phyloP scores from a whole-genome alignment of 805 yeast genomes.

The Metschnikowia matae region DNA sequence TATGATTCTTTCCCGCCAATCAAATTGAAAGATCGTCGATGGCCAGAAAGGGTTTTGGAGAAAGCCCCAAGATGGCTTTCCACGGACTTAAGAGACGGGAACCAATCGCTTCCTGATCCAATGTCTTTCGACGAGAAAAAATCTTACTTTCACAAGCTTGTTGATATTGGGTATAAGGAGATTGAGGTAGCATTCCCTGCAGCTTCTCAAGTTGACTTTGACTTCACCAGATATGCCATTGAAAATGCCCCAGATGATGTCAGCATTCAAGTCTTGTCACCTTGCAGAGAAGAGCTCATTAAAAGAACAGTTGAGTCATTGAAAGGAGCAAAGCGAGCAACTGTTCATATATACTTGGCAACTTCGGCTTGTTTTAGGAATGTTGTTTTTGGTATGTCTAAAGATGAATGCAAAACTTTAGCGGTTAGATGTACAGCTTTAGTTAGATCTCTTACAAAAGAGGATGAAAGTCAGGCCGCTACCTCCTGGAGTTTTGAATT shows the following conservation, averaged over 20 bases:
- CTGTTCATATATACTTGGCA: slow-evolving; percentile 72
- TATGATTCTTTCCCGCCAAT: slow-evolving; percentile 56
- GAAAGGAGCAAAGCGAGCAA: slow-evolving; percentile 71
- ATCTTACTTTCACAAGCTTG: slow-evolving; percentile 60
- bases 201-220: slow-evolving; percentile 77
- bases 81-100: slow-evolving; percentile 80
- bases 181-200: slow-evolving; percentile 81
- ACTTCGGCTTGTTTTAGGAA: slow-evolving; percentile 71
- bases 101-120: slow-evolving; percentile 82
- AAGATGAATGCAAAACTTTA: slow-evolving; percentile 53
- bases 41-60: slow-evolving; percentile 60
- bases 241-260: slow-evolving; percentile 75
- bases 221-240: slow-evolving; percentile 72
- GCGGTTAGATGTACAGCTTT: slow-evolving; percentile 62
- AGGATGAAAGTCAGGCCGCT: slow-evolving; percentile 46
- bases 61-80: slow-evolving; percentile 80
- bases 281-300: slow-evolving; percentile 72
- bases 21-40: slow-evolving; percentile 56
- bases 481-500: slow-evolving; percentile 76
- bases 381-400: slow-evolving; percentile 62
- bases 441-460: slow-evolving; percentile 66
- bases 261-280: slow-evolving; percentile 69
- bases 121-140: slow-evolving; percentile 80
- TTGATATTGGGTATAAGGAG: slow-evolving; percentile 75
- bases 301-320: slow-evolving; percentile 68